Evolutionary conservation across 2,329 filamentous ascomycete species (phyloP).

Genomic region (Cladophialophora exuberans): DNA sequence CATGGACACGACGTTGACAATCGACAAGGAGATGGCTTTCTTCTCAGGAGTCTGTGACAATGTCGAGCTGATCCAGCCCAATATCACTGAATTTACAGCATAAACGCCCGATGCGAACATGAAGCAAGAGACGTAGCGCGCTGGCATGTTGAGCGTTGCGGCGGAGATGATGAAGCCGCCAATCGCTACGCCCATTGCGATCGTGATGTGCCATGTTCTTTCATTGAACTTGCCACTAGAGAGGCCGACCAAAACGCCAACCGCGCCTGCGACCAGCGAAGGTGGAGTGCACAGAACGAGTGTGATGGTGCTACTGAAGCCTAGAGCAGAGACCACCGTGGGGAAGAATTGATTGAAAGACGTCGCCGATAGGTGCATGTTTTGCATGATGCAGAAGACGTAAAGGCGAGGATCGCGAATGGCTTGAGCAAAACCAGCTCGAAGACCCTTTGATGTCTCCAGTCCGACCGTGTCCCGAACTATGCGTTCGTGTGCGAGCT

Average conservation of each 20-base stretch:
- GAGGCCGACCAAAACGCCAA: conserved; percentile 27
- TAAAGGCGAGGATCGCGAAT: conserved; percentile 42
- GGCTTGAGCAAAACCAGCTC: conserved; percentile 23
- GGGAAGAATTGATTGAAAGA: conserved; percentile 52
- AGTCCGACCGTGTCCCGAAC: conserved; percentile 15
- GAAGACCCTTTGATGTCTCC: background rate
- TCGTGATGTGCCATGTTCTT: conserved; percentile 68
- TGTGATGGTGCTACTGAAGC: conserved; percentile 53
- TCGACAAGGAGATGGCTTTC: conserved; percentile 45
- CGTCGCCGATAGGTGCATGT: conserved; percentile 48
- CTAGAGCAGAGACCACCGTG: conserved; percentile 52
- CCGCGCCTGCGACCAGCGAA: conserved; percentile 36
- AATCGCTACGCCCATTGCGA: conserved; percentile 65
- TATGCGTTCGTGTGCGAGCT: conserved; percentile 46
- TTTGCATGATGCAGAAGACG: conserved; percentile 50
- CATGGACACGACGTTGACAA: conserved; percentile 65
- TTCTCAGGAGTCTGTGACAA: conserved; percentile 59
- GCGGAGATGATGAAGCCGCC: conserved; percentile 36
- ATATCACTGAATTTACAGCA: conserved; percentile 44
- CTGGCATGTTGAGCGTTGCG: conserved; percentile 50
- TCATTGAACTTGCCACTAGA: conserved; percentile 49
- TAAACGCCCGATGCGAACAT: conserved; percentile 39
- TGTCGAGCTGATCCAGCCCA: conserved; percentile 53
- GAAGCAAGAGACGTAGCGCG: conserved; percentile 37
- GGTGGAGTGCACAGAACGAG: conserved; percentile 52